Evolutionary conservation across 441 rosid genomes (phyloP), one percentile per base, ranked within the genome.

Genomic region (Brassica balearica): DNA sequence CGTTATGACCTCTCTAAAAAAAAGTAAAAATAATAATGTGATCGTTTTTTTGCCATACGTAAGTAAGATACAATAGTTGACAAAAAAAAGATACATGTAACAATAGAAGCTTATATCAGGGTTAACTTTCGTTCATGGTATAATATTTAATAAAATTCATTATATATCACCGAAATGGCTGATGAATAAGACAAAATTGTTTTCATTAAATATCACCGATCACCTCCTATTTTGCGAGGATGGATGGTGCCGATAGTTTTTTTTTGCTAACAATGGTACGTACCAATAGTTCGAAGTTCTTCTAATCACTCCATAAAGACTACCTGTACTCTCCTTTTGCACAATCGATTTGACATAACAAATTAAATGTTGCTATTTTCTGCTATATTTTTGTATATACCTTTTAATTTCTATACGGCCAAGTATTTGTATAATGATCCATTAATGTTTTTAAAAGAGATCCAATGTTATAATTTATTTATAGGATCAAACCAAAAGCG

Each of bases 201-300:
- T 27, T 56, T n/a, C 15, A 72, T 58, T 77, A 58, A 72, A 77
- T 72, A 36, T 73, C 69, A 78, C 48, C 27, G 55, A 65, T 65
- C 60, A 34, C 38, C 55, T 29, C 29, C 60, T 56, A 65, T 59
- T 43, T 59, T 72, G 38, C 72, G 67, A 77, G 72, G 77, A 65
- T 78, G 72, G 77, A 65, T 78, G 69, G 73, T 78, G 43, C 43
- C 43, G 9, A 38, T 38, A 38, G 43, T 38, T 38, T 38, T 38
- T 38, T 38, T 38, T 2, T 8, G 43, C 11, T 38, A 38, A 38
- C 27, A 25, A 25, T 25, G 27, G 27, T 25, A 25, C 27, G 43
- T 38, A 38, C 77, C 74, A 73, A 73, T 68, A 69, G 53, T 72
- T 72, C 64, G 0, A 58, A 46, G 22, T 15, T 53, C 59, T 15